Evolutionary conservation across 306 rosid species (phyloP).

Genomic region (Lathyrus tuberosus): DNA sequence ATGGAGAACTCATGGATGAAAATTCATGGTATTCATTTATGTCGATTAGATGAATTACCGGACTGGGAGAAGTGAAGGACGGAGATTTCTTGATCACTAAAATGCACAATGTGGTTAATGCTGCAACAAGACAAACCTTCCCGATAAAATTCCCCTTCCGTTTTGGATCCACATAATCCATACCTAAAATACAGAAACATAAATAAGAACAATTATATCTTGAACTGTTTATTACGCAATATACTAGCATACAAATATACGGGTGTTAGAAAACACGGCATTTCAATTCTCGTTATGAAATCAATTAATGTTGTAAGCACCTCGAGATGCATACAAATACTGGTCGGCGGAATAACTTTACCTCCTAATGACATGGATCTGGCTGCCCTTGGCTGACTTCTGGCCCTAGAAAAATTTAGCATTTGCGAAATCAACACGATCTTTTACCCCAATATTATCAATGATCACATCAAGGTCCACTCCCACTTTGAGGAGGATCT

Average conservation of each 20-base stretch:
- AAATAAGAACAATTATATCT: slow-evolving; percentile 15
- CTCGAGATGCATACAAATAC: background rate
- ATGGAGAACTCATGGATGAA: no score
- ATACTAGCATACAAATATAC: slow-evolving; percentile 24
- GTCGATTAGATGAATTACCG: slow-evolving; percentile 50
- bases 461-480: slow-evolving; percentile 46
- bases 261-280: slow-evolving; percentile 21
- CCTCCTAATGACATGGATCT: slow-evolving; percentile 89
- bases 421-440: slow-evolving; percentile 50
- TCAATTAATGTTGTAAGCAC: slow-evolving; percentile 4
- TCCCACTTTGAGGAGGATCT: slow-evolving; percentile 37
- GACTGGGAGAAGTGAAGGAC: slow-evolving; percentile 67
- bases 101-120: slow-evolving; percentile 73
- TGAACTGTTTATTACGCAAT: background rate
- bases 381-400: slow-evolving; percentile 68
- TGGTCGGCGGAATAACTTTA: slow-evolving; percentile 40
- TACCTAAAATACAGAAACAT: slow-evolving; percentile 54
- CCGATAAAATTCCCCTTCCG: slow-evolving; percentile 72
- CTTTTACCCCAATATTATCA: slow-evolving; percentile 41
- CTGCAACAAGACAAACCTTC: slow-evolving; percentile 76
- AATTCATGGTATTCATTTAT: background rate
- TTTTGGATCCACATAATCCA: slow-evolving; percentile 85
- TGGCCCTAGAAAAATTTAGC: slow-evolving; percentile 68
- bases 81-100: slow-evolving; percentile 85
- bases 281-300: slow-evolving; percentile 10